Percentiles rank a stretch among this genome's conserved stretches.
phyloP scores from a whole-genome alignment of 345 rosid species.

The Syzygium jambos region DNA sequence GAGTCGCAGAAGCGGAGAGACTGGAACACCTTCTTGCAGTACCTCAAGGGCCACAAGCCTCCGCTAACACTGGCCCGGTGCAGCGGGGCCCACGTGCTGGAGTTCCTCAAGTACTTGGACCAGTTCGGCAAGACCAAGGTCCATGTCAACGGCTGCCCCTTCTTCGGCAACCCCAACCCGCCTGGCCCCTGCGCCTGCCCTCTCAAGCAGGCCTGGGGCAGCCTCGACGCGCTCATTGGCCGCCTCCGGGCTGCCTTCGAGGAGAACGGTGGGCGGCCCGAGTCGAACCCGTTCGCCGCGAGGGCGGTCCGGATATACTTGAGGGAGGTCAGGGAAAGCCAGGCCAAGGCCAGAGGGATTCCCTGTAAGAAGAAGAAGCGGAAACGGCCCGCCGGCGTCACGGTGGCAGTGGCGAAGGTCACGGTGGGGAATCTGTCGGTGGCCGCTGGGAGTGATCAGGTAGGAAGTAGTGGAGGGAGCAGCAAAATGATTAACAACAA shows the following conservation, averaged over 20 bases:
- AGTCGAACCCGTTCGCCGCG: conserved; percentile 61
- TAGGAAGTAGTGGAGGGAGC: not conserved
- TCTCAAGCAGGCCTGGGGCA: conserved; percentile 69
- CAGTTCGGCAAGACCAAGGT: conserved; percentile 75
- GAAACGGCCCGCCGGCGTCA: conserved; percentile 23
- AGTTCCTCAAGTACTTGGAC: conserved; percentile 60
- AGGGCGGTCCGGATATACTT: conserved; percentile 62
- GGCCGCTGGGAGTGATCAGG: not conserved
- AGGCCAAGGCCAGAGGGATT: conserved; percentile 69
- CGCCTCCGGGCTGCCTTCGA: conserved; percentile 71
- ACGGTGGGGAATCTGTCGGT: not conserved
- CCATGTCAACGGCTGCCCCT: conserved; percentile 45
- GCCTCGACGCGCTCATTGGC: conserved; percentile 73
- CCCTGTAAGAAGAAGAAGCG: conserved; percentile 73
- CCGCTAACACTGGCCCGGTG: conserved; percentile 48
- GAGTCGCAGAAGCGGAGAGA: conserved; percentile 66
- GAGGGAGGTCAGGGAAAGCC: conserved; percentile 57
- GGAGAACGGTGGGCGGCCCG: conserved; percentile 57
- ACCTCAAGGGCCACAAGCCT: conserved; percentile 58
- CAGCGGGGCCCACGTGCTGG: conserved; percentile 69
- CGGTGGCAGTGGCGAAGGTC: conserved; percentile 7
- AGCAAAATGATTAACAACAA: not conserved
- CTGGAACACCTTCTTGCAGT: conserved; percentile 73
- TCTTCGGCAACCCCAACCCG: conserved; percentile 52
- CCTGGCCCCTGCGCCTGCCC: conserved; percentile 65